A percentile compares a stretch with the other conserved stretches of the same genome.
These are phyloP conservation scores for Sporothrix sp. DNA, from an alignment of 2,329 filamentous ascomycete genomes.

Conservation along the genomic window DNA sequence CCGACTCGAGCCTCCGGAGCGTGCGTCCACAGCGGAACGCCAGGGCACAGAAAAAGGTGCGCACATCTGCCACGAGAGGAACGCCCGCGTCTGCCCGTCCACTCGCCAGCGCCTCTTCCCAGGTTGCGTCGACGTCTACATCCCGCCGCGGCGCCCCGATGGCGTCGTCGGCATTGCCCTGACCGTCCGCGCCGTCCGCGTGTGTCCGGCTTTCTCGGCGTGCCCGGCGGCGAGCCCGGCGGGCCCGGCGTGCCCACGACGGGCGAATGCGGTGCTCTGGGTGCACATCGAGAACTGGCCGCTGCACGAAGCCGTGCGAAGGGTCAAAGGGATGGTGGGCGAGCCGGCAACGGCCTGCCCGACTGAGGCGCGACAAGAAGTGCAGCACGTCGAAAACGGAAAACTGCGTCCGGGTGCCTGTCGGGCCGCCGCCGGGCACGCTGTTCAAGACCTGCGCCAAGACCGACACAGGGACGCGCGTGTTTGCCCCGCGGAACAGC, in stretches of 20 bases:
- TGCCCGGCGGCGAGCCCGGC: no score
- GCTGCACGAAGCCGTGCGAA: slow-evolving; percentile 19
- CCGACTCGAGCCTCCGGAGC: slow-evolving; percentile 17
- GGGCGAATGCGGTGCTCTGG: slow-evolving; percentile 23
- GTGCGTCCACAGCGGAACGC: slow-evolving; percentile 23
- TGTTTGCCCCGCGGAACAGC: slow-evolving; percentile 20
- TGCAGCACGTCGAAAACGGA: slow-evolving; percentile 23
- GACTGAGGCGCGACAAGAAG: slow-evolving; percentile 23
- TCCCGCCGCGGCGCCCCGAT: slow-evolving; percentile 16
- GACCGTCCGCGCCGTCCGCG: background rate
- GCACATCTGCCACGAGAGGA: slow-evolving; percentile 13
- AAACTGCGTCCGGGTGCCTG: slow-evolving; percentile 18
- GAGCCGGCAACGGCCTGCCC: slow-evolving; percentile 17
- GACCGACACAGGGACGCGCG: slow-evolving; percentile 20
- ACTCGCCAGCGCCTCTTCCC: slow-evolving; percentile 14
- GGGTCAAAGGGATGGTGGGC: slow-evolving; percentile 10
- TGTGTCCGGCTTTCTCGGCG: no score
- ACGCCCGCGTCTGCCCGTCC: background rate
- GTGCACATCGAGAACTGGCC: slow-evolving; percentile 22
- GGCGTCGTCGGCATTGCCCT: slow-evolving; percentile 10
- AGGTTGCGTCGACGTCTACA: slow-evolving; percentile 13
- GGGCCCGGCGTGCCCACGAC: background rate
- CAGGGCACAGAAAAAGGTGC: slow-evolving; percentile 21
- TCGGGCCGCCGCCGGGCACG: background rate
- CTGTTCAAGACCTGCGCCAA: slow-evolving; percentile 24